phyloP scores from a whole-genome alignment of 1,139 yeast species.

The Hyphopichia burtonii region DNA sequence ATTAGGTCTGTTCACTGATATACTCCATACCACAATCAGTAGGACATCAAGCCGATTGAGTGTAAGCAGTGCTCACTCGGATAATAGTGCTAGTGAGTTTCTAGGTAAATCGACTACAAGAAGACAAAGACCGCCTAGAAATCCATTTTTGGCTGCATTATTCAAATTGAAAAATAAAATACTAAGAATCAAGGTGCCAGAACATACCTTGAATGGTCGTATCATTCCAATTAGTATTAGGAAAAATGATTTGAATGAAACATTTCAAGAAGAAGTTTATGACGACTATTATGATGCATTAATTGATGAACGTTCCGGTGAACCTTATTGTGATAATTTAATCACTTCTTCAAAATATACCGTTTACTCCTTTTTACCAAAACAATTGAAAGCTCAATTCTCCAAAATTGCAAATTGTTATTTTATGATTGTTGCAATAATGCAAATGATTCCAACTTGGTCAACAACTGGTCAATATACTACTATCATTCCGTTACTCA shows the following conservation, averaged over 20 bases:
- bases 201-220: constrained; percentile 69
- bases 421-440: constrained; percentile 81
- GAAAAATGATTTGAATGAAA: constrained; percentile 23
- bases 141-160: constrained; percentile 14
- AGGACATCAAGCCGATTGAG: not conserved
- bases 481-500: constrained; percentile 81
- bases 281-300: constrained; percentile 26
- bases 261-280: constrained; percentile 29
- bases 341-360: constrained; percentile 90
- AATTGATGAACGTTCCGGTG: constrained; percentile 67
- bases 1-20: not conserved
- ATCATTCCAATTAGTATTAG: constrained; percentile 62
- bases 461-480: constrained; percentile 97
- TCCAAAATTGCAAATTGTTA: constrained; percentile 88
- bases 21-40: not conserved
- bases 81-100: constrained; percentile 12
- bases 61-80: constrained; percentile 2
- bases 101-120: constrained; percentile 20
- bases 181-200: constrained; percentile 42
- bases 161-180: constrained; percentile 28
- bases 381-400: constrained; percentile 86
- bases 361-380: constrained; percentile 76
- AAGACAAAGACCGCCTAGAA: constrained; percentile 17
- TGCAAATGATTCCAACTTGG: constrained; percentile 97
- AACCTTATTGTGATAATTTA: constrained; percentile 62